Conservation (phyloP, 371 early-diverging fungal genomes). For the Syncephalis plumigaleata region DNA sequence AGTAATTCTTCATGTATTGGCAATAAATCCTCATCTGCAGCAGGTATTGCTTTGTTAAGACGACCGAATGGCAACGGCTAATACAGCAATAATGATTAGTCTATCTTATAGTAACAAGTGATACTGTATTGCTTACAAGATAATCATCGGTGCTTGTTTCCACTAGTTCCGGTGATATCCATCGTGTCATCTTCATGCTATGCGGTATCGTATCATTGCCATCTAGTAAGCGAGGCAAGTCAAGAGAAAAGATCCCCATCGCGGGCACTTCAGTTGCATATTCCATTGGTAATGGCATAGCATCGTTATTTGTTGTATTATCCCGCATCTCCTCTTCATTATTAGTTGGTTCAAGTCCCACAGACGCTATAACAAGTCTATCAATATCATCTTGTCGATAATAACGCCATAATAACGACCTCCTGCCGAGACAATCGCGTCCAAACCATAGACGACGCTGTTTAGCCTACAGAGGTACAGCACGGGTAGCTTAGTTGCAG, state of each 20-base stretch:
- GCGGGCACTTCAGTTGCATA: conserved; percentile 55
- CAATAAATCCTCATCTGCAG: conserved; percentile 10
- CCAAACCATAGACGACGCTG: conserved; percentile 50
- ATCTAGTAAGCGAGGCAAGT: conserved; percentile 9
- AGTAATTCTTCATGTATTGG: neutral
- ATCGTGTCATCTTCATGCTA: neutral
- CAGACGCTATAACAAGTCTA: conserved; percentile 32
- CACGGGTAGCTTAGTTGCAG: too few relatives aligned
- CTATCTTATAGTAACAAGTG: neutral
- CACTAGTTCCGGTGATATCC: neutral
- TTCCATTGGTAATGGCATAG: conserved; percentile 6
- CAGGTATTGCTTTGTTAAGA: conserved; percentile 22
- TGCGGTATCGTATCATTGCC: neutral
- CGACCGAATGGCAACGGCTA: conserved; percentile 27
- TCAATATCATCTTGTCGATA: conserved; percentile 5
- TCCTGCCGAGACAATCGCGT: conserved; percentile 68
- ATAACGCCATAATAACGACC: conserved; percentile 47
- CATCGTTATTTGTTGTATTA: neutral
- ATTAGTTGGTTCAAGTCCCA: conserved; percentile 11
- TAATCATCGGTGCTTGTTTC: neutral
- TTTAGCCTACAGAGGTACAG: conserved; percentile 14
- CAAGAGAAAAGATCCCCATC: conserved; percentile 39
- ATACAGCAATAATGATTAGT: neutral
- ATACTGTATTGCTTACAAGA: neutral
- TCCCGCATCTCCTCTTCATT: neutral